Evolutionary conservation across 768 basidiomycete genomes (phyloP).

Genomic region (Filobasidium floriforme): DNA sequence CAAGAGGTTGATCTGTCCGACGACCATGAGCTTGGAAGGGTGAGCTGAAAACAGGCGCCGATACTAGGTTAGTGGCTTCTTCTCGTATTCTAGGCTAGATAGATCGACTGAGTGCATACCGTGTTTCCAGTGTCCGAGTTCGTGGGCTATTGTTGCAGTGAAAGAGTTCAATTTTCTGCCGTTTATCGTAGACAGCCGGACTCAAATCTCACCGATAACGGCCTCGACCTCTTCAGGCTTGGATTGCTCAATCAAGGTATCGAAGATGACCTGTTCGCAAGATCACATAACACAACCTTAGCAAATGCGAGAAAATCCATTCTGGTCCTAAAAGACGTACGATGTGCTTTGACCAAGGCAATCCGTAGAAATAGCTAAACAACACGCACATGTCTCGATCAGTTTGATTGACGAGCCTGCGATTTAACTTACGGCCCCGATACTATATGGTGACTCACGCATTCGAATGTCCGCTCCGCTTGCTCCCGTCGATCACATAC

Average conservation of each 20-base stretch:
- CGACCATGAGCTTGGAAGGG: constrained; percentile 75
- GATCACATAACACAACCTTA: too few relatives aligned
- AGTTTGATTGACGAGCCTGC: too few relatives aligned
- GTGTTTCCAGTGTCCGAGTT: constrained; percentile 93
- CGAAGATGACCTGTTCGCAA: constrained; percentile 61
- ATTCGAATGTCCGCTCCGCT: constrained; percentile 88
- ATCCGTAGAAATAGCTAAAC: constrained; percentile 83
- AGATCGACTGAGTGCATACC: constrained; percentile 32
- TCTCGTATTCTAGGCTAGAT: background rate
- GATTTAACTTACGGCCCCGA: too few relatives aligned
- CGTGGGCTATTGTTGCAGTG: constrained; percentile 58
- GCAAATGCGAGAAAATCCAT: too few relatives aligned
- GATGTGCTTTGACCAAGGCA: constrained; percentile 63
- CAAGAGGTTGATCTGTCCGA: constrained; percentile 83
- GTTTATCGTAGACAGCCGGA: background rate
- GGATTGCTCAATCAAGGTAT: constrained; percentile 88
- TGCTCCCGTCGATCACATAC: constrained; percentile 95
- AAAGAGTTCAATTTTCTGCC: background rate
- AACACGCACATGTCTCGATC: background rate
- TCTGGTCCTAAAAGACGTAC: constrained; percentile 34
- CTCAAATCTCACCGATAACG: constrained; percentile 58
- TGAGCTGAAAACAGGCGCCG: constrained; percentile 49
- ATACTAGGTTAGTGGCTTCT: constrained; percentile 4
- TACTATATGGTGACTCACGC: constrained; percentile 50
- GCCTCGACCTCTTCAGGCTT: constrained; percentile 90